Conservation (phyloP, 768 basidiomycete species). For the Boletus vinaceobasis region DNA sequence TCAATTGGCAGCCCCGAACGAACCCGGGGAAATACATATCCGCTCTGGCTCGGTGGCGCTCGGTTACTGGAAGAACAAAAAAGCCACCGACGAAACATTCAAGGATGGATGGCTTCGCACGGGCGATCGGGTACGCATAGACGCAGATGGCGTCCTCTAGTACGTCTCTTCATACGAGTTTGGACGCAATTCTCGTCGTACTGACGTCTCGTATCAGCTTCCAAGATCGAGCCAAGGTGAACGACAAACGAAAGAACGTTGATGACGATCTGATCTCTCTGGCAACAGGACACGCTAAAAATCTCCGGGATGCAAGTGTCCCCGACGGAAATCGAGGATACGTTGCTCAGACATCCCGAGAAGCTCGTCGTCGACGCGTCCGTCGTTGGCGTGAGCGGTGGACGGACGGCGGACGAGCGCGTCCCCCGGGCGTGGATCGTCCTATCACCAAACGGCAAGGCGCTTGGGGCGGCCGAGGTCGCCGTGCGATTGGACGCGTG, state of each 20-base stretch:
- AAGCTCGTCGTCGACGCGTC: conserved; percentile 60
- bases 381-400: conserved; percentile 73
- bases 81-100: conserved; percentile 66
- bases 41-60: conserved; percentile 51
- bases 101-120: conserved; percentile 69
- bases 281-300: conserved; percentile 69
- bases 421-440: conserved; percentile 80
- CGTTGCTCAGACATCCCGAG: conserved; percentile 58
- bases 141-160: conserved; percentile 64
- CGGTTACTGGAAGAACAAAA: conserved; percentile 73
- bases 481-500: conserved; percentile 53
- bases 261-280: not conserved
- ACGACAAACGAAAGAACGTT: not conserved
- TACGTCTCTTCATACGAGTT: conserved; percentile 31
- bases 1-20: conserved; percentile 47
- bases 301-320: conserved; percentile 79
- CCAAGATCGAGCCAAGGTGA: conserved; percentile 73
- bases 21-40: conserved; percentile 66
- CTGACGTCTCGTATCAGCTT: conserved; percentile 41
- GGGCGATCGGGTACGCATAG: conserved; percentile 65
- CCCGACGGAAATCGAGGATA: conserved; percentile 72
- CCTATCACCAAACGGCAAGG: conserved; percentile 52
- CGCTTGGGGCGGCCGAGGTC: conserved; percentile 40
- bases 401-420: conserved; percentile 67
- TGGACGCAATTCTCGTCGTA: not conserved